Conservation (phyloP, 2,329 filamentous ascomycete genomes). For the Talaromyces marneffei region DNA sequence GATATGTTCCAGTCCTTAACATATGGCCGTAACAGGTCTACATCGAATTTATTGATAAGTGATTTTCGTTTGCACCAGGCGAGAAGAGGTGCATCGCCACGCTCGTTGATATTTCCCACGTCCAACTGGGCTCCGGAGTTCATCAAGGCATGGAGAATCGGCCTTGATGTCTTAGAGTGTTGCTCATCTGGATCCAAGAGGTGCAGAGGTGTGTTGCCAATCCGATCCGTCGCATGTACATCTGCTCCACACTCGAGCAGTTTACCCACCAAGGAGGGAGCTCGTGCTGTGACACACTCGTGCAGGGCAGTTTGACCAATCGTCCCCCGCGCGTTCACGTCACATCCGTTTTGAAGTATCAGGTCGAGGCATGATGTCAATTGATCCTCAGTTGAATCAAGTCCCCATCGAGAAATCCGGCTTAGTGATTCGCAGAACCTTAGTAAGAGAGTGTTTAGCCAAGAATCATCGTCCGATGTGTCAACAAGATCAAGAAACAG, state of each 20-base stretch:
- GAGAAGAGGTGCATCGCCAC: neutral
- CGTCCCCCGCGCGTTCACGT: slow-evolving; percentile 12
- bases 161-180: neutral
- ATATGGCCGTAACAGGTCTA: neutral
- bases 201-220: slow-evolving; percentile 19
- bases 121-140: neutral
- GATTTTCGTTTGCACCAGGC: neutral
- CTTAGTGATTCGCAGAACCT: neutral
- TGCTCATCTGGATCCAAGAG: neutral
- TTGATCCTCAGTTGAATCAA: neutral
- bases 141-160: neutral
- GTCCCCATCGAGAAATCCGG: neutral
- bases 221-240: slow-evolving; percentile 9
- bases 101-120: neutral
- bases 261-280: slow-evolving; percentile 1
- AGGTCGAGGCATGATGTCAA: neutral
- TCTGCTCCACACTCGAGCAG: slow-evolving; percentile 17
- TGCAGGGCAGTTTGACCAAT: slow-evolving; percentile 8
- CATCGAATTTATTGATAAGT: neutral
- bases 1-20: neutral
- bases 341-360: slow-evolving; percentile 15
- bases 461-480: neutral
- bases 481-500: neutral
- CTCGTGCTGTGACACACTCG: slow-evolving; percentile 12
- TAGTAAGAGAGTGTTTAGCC: neutral